These are phyloP conservation scores for Friedmanniomyces simplex DNA, from an alignment of 495 filamentous ascomycete genomes.

Conservation along the genomic window DNA sequence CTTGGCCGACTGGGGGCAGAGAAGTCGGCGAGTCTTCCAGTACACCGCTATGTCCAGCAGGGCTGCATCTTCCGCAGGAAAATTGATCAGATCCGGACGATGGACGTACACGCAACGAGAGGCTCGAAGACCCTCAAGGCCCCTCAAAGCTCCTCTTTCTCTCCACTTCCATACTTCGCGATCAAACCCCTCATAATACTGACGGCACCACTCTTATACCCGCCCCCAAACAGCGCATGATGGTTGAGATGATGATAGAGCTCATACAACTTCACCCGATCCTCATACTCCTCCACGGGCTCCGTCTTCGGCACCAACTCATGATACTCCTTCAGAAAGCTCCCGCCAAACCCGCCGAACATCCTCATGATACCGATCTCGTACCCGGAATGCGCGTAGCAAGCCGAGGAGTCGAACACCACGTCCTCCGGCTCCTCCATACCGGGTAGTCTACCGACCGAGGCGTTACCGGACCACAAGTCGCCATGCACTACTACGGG, in stretches of 20 bases:
- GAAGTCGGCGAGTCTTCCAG: too few relatives aligned
- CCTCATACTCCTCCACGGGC: conserved; percentile 74
- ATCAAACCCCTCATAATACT: conserved; percentile 63
- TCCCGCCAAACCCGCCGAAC: conserved; percentile 78
- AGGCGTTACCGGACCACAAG: conserved; percentile 80
- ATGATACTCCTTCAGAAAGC: conserved; percentile 70
- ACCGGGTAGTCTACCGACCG: conserved; percentile 51
- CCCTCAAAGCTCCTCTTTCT: conserved; percentile 12
- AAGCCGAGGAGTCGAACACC: conserved; percentile 69
- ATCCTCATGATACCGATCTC: conserved; percentile 90
- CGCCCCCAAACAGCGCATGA: conserved; percentile 68
- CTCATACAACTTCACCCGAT: conserved; percentile 70
- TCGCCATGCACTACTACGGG: conserved; percentile 86
- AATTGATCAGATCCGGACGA: neutral
- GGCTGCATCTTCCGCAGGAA: too few relatives aligned
- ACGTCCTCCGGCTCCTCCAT: conserved; percentile 58
- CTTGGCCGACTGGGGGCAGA: too few relatives aligned
- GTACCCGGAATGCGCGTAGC: conserved; percentile 81
- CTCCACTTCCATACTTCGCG: conserved; percentile 47
- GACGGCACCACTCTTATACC: conserved; percentile 62
- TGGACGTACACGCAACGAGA: too few relatives aligned
- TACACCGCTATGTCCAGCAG: too few relatives aligned
- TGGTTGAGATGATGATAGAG: conserved; percentile 87
- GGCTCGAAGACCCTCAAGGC: neutral
- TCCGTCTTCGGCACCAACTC: conserved; percentile 63